Conservation (phyloP, 2,329 filamentous ascomycete species). For the Botrytis squamosa region DNA sequence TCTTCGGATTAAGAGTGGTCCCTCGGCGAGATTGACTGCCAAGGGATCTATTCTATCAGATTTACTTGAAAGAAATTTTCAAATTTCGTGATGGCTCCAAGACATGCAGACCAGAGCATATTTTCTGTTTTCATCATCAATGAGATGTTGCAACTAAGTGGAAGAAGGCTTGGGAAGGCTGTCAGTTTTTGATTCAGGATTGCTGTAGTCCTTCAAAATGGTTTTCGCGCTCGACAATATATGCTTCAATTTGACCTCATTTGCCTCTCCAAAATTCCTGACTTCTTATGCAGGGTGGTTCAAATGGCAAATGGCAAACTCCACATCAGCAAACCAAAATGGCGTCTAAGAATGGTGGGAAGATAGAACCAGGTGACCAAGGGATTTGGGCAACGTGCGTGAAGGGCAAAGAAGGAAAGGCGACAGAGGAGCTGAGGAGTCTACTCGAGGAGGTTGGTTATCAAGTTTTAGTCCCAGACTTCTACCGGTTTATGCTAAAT, state of each 20-base stretch:
- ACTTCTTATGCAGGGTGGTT: slow-evolving; percentile 43
- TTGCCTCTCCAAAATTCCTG: not conserved
- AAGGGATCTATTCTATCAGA: not conserved
- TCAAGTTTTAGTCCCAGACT: not conserved
- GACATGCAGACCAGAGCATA: not conserved
- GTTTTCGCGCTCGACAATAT: not conserved
- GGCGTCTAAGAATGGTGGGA: slow-evolving; percentile 44
- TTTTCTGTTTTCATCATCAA: not conserved
- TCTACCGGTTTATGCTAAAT: slow-evolving; percentile 9
- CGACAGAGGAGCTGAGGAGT: slow-evolving; percentile 63
- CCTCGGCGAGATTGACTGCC: no score
- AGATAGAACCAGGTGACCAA: slow-evolving; percentile 64
- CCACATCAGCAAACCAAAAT: slow-evolving; percentile 55
- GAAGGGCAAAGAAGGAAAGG: slow-evolving; percentile 67
- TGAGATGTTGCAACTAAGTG: not conserved
- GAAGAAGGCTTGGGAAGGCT: not conserved
- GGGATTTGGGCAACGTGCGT: slow-evolving; percentile 80
- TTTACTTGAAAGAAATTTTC: no score
- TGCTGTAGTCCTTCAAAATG: not conserved
- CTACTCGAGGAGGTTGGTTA: slow-evolving; percentile 63
- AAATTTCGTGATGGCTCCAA: not conserved
- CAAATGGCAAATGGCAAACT: slow-evolving; percentile 60
- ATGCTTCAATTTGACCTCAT: not conserved
- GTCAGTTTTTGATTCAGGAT: not conserved
- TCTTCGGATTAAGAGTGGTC: not conserved